These are phyloP conservation scores for Podila minutissima DNA, from an alignment of 192 early-diverging fungal species.

Conservation along the genomic window DNA sequence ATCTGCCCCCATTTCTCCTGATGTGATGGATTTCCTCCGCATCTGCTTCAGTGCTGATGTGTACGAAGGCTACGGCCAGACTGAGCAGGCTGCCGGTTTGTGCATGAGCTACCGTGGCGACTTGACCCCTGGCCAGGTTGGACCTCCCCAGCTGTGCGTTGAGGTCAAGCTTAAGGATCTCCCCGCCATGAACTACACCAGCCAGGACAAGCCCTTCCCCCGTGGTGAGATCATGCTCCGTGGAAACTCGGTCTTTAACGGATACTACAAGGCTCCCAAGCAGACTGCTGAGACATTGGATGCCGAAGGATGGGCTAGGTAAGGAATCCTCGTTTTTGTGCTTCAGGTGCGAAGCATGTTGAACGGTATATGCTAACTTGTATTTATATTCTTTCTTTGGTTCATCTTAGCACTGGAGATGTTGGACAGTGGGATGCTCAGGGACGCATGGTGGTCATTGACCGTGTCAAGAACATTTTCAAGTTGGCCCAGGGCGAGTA, in stretches of 20 bases:
- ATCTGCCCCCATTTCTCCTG: constrained; percentile 84
- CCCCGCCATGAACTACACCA: constrained; percentile 87
- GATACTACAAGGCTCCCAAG: constrained; percentile 85
- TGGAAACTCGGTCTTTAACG: constrained; percentile 76
- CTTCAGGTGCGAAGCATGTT: not conserved
- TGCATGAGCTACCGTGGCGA: constrained; percentile 37
- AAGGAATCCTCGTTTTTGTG: not conserved
- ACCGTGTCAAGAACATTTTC: constrained; percentile 87
- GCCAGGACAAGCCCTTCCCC: constrained; percentile 79
- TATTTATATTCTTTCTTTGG: not conserved
- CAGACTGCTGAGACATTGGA: constrained; percentile 85
- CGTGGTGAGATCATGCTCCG: constrained; percentile 93
- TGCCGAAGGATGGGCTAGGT: constrained; percentile 33
- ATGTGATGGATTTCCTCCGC: constrained; percentile 87
- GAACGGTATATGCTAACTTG: constrained; percentile 1
- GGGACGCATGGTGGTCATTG: constrained; percentile 82
- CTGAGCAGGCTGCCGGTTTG: constrained; percentile 74
- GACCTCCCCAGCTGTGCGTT: constrained; percentile 72
- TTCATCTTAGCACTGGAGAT: constrained; percentile 74
- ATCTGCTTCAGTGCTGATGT: constrained; percentile 83
- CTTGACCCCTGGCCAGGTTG: constrained; percentile 67
- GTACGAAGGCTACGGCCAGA: constrained; percentile 90
- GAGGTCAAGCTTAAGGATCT: constrained; percentile 90
- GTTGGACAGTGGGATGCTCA: constrained; percentile 80
- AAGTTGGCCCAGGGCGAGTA: constrained; percentile 94